Conservation (phyloP, 371 early-diverging fungal genomes). For the Fennellomyces sp. region DNA sequence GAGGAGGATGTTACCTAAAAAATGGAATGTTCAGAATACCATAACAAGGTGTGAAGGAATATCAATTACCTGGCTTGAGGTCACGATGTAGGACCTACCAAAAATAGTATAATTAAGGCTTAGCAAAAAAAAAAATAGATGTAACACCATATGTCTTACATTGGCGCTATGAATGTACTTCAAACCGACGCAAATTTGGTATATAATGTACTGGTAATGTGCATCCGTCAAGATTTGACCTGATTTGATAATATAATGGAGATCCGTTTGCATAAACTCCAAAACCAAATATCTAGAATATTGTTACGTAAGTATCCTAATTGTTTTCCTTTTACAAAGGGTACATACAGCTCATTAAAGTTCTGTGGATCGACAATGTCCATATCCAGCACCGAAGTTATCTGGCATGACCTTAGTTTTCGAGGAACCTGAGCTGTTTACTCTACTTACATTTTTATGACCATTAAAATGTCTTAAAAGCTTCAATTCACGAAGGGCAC, state of each 20-base stretch:
- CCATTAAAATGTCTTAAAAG: slow-evolving; percentile 87
- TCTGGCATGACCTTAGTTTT: too few relatives aligned
- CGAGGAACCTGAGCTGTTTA: background rate
- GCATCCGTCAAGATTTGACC: slow-evolving; percentile 96
- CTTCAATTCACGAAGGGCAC: slow-evolving; percentile 90
- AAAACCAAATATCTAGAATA: slow-evolving; percentile 75
- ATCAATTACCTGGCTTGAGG: slow-evolving; percentile 94
- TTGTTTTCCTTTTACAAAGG: background rate
- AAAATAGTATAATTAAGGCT: background rate
- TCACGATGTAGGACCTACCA: slow-evolving; percentile 87
- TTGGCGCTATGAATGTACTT: slow-evolving; percentile 98
- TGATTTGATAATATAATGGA: slow-evolving; percentile 97
- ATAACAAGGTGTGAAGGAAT: too few relatives aligned
- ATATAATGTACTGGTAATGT: slow-evolving; percentile 98
- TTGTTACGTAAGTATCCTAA: background rate
- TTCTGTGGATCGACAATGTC: slow-evolving; percentile 52
- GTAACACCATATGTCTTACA: slow-evolving; percentile 58
- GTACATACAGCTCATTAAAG: slow-evolving; percentile 87
- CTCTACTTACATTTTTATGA: slow-evolving; percentile 79
- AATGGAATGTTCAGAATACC: too few relatives aligned
- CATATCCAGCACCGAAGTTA: slow-evolving; percentile 76
- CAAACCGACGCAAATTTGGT: slow-evolving; percentile 95
- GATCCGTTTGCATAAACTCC: slow-evolving; percentile 98
- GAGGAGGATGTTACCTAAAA: slow-evolving; percentile 89
- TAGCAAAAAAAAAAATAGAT: background rate